Conservation (phyloP, 208 protist species). For the Trypanosoma brucei region DNA sequence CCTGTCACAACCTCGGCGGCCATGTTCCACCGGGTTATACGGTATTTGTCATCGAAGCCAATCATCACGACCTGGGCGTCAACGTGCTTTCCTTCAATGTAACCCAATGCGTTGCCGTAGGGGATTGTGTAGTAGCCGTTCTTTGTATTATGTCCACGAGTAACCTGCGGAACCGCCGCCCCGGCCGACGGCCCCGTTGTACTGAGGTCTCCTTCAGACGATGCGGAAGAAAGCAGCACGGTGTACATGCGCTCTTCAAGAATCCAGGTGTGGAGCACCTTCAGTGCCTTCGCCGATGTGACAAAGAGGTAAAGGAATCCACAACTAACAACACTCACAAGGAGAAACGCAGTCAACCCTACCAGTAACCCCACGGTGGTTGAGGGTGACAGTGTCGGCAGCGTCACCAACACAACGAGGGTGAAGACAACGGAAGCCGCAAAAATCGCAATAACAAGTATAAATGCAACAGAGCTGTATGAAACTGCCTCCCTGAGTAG, state of each 20-base stretch:
- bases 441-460: conserved; percentile 43
- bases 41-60: conserved; percentile 68
- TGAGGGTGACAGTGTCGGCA: conserved; percentile 44
- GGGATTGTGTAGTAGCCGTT: conserved; percentile 76
- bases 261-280: conserved; percentile 47
- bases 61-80: conserved; percentile 88
- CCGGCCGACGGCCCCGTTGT: neutral
- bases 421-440: conserved; percentile 39
- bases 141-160: conserved; percentile 35
- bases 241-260: conserved; percentile 46
- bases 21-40: conserved; percentile 83
- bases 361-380: conserved; percentile 33
- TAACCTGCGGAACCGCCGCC: neutral
- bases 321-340: conserved; percentile 38
- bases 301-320: conserved; percentile 42
- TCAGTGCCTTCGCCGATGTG: conserved; percentile 34
- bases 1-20: conserved; percentile 83
- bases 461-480: conserved; percentile 36
- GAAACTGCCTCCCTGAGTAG: conserved; percentile 48
- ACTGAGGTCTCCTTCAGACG: neutral
- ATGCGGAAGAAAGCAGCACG: neutral
- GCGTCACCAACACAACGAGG: conserved; percentile 38
- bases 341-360: conserved; percentile 35
- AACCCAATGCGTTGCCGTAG: conserved; percentile 63
- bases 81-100: conserved; percentile 81